Base-by-base conservation (phyloP, 371 early-diverging fungal species). In the Funneliformis caledonium region DNA sequence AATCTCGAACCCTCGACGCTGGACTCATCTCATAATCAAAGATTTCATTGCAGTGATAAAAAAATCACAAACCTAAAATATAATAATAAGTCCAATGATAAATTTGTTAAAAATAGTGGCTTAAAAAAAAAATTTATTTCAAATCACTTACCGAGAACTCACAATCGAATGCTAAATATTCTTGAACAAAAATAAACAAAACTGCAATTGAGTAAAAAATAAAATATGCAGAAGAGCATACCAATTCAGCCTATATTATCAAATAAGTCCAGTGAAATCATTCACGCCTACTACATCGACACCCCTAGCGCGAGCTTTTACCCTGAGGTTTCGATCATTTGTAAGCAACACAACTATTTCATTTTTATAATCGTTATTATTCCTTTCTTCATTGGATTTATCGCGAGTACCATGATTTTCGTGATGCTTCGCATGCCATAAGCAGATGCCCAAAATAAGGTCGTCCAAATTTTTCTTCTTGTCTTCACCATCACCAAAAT, bases 401-500 rank as follows among this genome's bases (percentile, higher is more conserved):
- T 33, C 48, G 14, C 75, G 7, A 37, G 85, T 78, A 1, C 81
- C 79, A 33, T 81, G 77, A 0, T 80, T 78, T n/a, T 80, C 76
- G 14, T 83, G 77, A 50, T 84, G 82, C 45, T 82, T 80, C 1
- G 76, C 73, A 87, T 88, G 88, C 90, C 89, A 91, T 9, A 91
- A 83, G 81, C 92, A 92, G 8, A 88, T 82, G 1, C 91, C 91
- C 9, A 92, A 84, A 52, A 92, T 88, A 52, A 92, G 85, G 70
- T 92, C 92, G 80, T 92, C 92, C 65, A 92, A 81, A 77, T 92
- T 92, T 67, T 88, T 91, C 73, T 90, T 91, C 2, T 87, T 87
- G 80, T 89, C 90, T 26, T 91, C 91, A 74, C 84, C 85, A 45
- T 85, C 84, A 48, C 85, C 86, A 9, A 82, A 77, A 37, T 88